These are phyloP conservation scores for Aspergillus felis DNA, from an alignment of 2,329 filamentous ascomycete genomes.

Conservation along the genomic window DNA sequence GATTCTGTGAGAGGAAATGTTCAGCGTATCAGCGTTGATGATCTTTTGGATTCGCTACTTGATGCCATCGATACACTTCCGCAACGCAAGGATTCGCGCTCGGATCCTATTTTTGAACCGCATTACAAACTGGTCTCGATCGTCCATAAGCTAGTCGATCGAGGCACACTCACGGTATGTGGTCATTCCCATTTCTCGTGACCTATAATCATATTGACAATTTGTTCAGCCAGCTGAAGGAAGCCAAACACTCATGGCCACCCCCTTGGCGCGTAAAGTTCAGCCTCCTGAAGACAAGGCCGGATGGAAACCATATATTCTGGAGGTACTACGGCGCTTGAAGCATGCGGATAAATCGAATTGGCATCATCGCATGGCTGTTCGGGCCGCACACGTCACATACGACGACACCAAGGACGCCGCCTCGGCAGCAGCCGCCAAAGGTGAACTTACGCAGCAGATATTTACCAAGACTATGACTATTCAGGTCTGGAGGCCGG, in stretches of 20 bases:
- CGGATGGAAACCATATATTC: conserved; percentile 59
- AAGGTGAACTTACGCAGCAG: conserved; percentile 74
- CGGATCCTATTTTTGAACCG: conserved; percentile 79
- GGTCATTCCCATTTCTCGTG: conserved; percentile 20
- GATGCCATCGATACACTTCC: conserved; percentile 60
- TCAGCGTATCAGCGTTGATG: conserved; percentile 35
- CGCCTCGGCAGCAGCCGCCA: conserved; percentile 58
- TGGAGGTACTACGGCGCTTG: conserved; percentile 55
- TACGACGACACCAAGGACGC: conserved; percentile 54
- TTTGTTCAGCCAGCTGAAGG: conserved; percentile 42
- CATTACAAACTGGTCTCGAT: conserved; percentile 87
- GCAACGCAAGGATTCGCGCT: conserved; percentile 55
- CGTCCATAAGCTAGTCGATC: conserved; percentile 72
- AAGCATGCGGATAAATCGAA: conserved; percentile 79
- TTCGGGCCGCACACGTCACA: conserved; percentile 61
- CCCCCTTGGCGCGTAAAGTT: conserved; percentile 54
- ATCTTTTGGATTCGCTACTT: conserved; percentile 55
- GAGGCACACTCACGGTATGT: conserved; percentile 42
- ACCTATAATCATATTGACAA: conserved; percentile 21
- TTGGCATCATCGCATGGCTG: conserved; percentile 91
- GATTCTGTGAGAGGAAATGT: conserved; percentile 36
- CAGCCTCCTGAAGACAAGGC: conserved; percentile 46
- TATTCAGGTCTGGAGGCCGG: conserved; percentile 92
- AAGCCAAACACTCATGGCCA: conserved; percentile 48
- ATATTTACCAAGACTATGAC: conserved; percentile 94